phyloP scores from a whole-genome alignment of 805 yeast species.

The Hanseniaspora vineae region DNA sequence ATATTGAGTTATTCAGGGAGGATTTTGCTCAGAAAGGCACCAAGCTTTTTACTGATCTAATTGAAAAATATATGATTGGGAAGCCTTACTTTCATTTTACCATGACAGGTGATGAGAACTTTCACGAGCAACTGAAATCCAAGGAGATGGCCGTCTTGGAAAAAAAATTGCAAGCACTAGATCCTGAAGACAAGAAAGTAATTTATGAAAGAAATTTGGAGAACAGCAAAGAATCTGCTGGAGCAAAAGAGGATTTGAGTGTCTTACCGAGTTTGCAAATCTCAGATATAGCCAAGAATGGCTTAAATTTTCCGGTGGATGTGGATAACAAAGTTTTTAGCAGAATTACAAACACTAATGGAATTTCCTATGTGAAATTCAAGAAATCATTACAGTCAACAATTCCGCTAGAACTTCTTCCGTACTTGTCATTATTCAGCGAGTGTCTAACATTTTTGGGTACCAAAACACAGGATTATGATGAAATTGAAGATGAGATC shows the following conservation, averaged over 20 bases:
- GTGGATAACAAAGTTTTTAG: slow-evolving; percentile 25
- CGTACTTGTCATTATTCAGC: slow-evolving; percentile 64
- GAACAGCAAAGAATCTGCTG: slow-evolving; percentile 25
- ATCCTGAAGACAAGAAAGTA: slow-evolving; percentile 41
- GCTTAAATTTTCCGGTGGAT: slow-evolving; percentile 26
- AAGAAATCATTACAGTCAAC: slow-evolving; percentile 39
- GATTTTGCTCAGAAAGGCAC: slow-evolving; percentile 46
- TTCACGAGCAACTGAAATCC: slow-evolving; percentile 33
- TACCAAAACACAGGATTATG: slow-evolving; percentile 57
- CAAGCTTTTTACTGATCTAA: slow-evolving; percentile 42
- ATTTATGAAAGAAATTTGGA: slow-evolving; percentile 59
- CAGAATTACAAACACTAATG: slow-evolving; percentile 62
- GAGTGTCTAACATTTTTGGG: slow-evolving; percentile 80
- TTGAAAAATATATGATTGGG: slow-evolving; percentile 38
- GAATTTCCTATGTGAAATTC: slow-evolving; percentile 66
- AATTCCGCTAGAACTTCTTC: slow-evolving; percentile 50
- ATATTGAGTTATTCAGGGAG: slow-evolving; percentile 43
- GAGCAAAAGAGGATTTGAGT: slow-evolving; percentile 47
- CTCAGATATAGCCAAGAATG: slow-evolving; percentile 54
- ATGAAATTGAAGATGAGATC: slow-evolving; percentile 74
- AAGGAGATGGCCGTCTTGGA: slow-evolving; percentile 48
- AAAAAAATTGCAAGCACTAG: slow-evolving; percentile 29
- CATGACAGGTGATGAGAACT: slow-evolving; percentile 58
- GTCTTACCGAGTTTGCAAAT: slow-evolving; percentile 69
- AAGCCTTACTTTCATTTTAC: slow-evolving; percentile 56